Base-by-base conservation (phyloP, 2,329 filamentous ascomycete genomes). In the Aspergillus aculeatus region DNA sequence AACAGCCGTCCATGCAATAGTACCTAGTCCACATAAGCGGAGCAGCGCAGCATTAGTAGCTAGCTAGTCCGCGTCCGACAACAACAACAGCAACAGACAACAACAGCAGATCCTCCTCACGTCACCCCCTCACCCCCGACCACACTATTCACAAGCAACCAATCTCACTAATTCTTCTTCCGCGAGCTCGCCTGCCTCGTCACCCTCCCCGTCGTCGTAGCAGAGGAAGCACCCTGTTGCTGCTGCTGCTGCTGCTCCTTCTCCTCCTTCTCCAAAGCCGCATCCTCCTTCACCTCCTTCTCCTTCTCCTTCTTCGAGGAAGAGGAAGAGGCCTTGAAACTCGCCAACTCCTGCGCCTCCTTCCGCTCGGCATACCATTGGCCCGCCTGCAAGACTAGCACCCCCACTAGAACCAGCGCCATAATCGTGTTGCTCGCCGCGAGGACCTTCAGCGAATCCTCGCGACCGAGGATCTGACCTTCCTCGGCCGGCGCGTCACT, bases 281-380 rank as follows among this genome's bases (percentile, higher is more conserved):
- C 26, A 9, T 77, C 76, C 58, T 78, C 73, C 63, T 79, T 81
- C 75, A 81, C 78, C 66, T 87, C 26, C 62, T 77, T 76, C 58
- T 78, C 73, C 64, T 79, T 81, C 75, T 81, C 78, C 66, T 87
- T 84, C 64, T 66, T 65, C 14, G 53, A 63, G 7, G 21, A 50
- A 19, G 63, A 62, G 21, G 48, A 26, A 26, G 48, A 1, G 1
- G 11, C 1, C 41, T 49, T 59, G 48, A 89, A 82, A 73, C 86
- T 84, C 71, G 85, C 86, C 58, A 84, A 82, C 76, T 97, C 93
- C 74, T 93, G 89, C 71, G 84, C 83, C 77, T 98, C 93, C 80
- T 96, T 96, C 73, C 91, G 85, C 84, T 98, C 93, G 26, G 95
- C 95, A 80, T 99, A 99, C 95, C 94, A 98, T 83, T 98, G 92